Conservation (phyloP, 306 rosid genomes). For the Gillenia trifoliata region DNA sequence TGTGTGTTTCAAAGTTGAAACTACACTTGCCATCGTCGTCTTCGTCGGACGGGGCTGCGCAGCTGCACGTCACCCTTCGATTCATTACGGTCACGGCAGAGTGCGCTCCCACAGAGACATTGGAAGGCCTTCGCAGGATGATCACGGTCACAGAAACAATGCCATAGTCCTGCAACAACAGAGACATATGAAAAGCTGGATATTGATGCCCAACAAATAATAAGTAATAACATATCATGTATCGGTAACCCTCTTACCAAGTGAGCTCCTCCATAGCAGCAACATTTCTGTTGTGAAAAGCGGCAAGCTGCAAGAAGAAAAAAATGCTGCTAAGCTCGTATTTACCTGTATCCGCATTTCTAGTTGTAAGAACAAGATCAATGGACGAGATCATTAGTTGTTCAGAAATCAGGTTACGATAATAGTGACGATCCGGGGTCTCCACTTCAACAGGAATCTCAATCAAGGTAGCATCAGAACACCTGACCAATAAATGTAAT, state of each 20-base stretch:
- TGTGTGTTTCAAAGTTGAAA: neutral
- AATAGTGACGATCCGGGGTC: conserved; percentile 27
- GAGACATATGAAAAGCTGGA: neutral
- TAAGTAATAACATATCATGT: neutral
- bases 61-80: neutral
- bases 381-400: neutral
- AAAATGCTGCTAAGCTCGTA: too few relatives aligned
- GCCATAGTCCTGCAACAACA: conserved; percentile 29
- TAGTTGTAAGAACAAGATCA: neutral
- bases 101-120: conserved; percentile 15
- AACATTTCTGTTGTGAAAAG: conserved; percentile 23
- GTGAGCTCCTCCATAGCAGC: conserved; percentile 33
- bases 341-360: neutral
- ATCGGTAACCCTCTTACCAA: conserved; percentile 17
- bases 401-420: conserved; percentile 22
- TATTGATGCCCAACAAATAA: too few relatives aligned
- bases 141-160: conserved; percentile 17
- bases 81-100: conserved; percentile 10
- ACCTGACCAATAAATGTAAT: conserved; percentile 5
- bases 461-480: conserved; percentile 27
- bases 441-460: conserved; percentile 31
- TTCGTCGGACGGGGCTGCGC: neutral
- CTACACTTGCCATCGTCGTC: neutral
- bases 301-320: conserved; percentile 17
- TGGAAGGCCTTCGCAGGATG: conserved; percentile 8